Evolutionary conservation across 352 stramenopile genomes (phyloP).

Genomic region (Phytopythium vexans): DNA sequence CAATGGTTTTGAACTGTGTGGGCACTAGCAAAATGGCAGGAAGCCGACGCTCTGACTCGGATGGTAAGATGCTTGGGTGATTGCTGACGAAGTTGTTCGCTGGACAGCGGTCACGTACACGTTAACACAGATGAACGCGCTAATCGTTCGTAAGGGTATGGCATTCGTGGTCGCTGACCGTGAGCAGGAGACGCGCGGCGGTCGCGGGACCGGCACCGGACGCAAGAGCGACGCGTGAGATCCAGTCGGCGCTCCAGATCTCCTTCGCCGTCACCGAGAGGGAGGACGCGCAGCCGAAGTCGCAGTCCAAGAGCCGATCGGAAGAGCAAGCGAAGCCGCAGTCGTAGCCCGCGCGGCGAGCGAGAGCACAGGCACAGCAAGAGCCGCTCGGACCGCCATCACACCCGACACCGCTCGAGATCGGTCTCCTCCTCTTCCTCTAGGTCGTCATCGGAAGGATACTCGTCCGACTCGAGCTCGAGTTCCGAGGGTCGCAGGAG

Average conservation of each 20-base stretch:
- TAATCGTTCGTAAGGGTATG: conserved; percentile 1
- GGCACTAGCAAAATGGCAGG: too few species aligned
- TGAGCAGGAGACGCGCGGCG: too few species aligned
- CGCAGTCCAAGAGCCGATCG: conserved; percentile 1
- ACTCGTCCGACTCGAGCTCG: conserved; percentile 21
- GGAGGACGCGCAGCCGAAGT: background rate
- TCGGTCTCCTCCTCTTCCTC: conserved; percentile 12
- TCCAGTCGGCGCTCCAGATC: background rate
- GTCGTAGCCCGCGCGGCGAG: background rate
- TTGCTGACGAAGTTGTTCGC: background rate
- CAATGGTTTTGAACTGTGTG: too few species aligned
- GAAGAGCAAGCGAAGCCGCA: conserved; percentile 1
- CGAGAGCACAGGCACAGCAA: too few species aligned
- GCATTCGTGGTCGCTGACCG: background rate
- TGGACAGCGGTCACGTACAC: background rate
- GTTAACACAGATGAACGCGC: background rate
- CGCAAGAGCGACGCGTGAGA: background rate
- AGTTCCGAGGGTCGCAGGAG: background rate
- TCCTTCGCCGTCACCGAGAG: background rate
- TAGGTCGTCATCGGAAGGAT: conserved; percentile 9
- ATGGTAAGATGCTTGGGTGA: conserved; percentile 1
- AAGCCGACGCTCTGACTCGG: too few species aligned
- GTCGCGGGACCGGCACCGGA: too few species aligned
- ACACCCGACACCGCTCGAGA: background rate
- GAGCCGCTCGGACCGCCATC: too few species aligned